A percentile compares a stretch with the other conserved stretches of the same genome.
Conservation (phyloP, 495 filamentous ascomycete genomes). For the Neurospora hispaniola region DNA sequence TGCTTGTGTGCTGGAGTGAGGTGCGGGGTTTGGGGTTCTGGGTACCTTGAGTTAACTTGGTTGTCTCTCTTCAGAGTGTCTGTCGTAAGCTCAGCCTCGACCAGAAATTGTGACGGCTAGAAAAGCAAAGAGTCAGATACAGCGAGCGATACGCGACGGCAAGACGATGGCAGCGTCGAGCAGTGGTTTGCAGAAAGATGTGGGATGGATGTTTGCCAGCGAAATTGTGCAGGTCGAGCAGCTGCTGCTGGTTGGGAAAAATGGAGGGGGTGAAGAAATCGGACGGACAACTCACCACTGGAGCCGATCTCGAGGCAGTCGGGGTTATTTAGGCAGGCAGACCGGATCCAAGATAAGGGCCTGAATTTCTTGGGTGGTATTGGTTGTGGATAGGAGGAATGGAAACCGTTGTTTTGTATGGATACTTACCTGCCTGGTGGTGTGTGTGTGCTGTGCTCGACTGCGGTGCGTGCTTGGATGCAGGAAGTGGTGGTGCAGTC, state of each 20-base stretch:
- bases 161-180: not conserved
- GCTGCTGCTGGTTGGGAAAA: not conserved
- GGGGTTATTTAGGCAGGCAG: not conserved
- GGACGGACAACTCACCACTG: constrained; percentile 1
- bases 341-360: not conserved
- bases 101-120: not conserved
- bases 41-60: not conserved
- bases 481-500: not conserved
- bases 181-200: not conserved
- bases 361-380: not conserved
- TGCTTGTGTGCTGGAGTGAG: not conserved
- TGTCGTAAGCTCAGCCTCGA: not conserved
- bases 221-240: not conserved
- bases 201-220: not conserved
- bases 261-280: not conserved
- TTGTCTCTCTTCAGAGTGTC: not conserved
- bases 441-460: not conserved
- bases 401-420: not conserved
- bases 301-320: not conserved
- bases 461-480: not conserved
- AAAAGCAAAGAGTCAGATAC: not conserved
- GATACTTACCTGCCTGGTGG: not conserved
- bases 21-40: not conserved
- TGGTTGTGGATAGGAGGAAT: not conserved
- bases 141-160: not conserved